These are phyloP conservation scores for Kwoniella dendrophila DNA, from an alignment of 768 basidiomycete genomes.

Conservation along the genomic window DNA sequence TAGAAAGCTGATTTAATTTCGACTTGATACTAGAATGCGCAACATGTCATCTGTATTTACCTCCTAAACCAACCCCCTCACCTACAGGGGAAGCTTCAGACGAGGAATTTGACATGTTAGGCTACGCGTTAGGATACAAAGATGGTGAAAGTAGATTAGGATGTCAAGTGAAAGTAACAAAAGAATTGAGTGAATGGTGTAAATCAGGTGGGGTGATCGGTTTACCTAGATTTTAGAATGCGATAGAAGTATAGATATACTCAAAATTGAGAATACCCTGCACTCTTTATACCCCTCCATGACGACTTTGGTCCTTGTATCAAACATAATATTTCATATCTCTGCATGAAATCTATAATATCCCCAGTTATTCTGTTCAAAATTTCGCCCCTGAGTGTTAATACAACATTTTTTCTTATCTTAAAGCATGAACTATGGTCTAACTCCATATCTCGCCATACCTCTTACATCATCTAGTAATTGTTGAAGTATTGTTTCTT, in stretches of 20 bases:
- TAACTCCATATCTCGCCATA: slow-evolving; percentile 35
- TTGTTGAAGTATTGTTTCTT: slow-evolving; percentile 27
- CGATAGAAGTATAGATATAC: neutral
- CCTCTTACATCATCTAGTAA: slow-evolving; percentile 38
- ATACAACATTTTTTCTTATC: slow-evolving; percentile 11
- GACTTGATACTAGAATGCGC: slow-evolving; percentile 45
- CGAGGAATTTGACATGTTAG: slow-evolving; percentile 52
- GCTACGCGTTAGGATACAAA: slow-evolving; percentile 45
- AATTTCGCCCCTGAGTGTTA: too few species aligned
- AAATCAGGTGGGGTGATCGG: slow-evolving; percentile 38
- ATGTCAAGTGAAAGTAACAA: slow-evolving; percentile 50
- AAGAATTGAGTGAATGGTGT: slow-evolving; percentile 45
- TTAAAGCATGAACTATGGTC: slow-evolving; percentile 1
- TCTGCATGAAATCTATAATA: neutral
- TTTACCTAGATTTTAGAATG: slow-evolving; percentile 42
- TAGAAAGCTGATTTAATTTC: neutral
- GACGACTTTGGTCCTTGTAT: neutral
- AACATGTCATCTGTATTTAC: slow-evolving; percentile 53
- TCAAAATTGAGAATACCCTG: slow-evolving; percentile 8
- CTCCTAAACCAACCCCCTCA: slow-evolving; percentile 4
- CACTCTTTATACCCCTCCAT: slow-evolving; percentile 7
- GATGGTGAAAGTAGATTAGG: slow-evolving; percentile 49
- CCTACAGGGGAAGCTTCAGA: slow-evolving; percentile 41
- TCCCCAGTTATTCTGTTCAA: neutral
- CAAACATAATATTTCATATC: neutral